phyloP scores from a whole-genome alignment of 169 alveolate genomes.

The Ichthyophthirius multifiliis region DNA sequence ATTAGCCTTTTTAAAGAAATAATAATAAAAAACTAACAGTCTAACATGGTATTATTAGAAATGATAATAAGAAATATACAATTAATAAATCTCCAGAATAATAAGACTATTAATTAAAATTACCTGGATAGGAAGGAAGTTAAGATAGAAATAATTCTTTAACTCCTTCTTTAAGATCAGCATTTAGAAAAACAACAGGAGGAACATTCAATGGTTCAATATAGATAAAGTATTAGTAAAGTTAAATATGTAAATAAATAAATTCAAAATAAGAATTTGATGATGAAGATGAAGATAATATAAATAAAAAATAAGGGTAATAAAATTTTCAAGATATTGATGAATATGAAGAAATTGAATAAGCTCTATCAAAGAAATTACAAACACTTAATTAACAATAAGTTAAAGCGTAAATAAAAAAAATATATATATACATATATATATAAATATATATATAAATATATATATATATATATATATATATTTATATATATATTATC shows the following conservation, averaged over 20 bases:
- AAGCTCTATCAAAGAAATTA: background rate
- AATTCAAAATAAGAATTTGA: background rate
- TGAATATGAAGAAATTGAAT: background rate
- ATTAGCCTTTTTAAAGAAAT: too few species aligned
- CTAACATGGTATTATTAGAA: too few species aligned
- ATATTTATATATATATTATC: too few species aligned
- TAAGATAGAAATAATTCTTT: background rate
- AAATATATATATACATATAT: too few species aligned
- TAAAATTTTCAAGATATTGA: slow-evolving; percentile 6
- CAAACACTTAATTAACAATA: background rate
- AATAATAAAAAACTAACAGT: too few species aligned
- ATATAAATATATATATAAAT: too few species aligned
- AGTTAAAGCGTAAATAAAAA: slow-evolving; percentile 13
- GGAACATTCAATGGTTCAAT: background rate
- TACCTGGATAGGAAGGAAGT: background rate
- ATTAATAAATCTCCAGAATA: too few species aligned
- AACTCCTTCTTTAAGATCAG: background rate
- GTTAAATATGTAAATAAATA: background rate
- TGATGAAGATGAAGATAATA: slow-evolving; percentile 2
- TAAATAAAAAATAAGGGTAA: background rate
- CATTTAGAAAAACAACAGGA: background rate
- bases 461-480: too few species aligned
- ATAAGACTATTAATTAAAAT: background rate
- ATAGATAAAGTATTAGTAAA: background rate
- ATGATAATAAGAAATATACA: too few species aligned